Evolutionary conservation across 2,329 filamentous ascomycete species (phyloP).

Genomic region (Xylariaceae sp.): DNA sequence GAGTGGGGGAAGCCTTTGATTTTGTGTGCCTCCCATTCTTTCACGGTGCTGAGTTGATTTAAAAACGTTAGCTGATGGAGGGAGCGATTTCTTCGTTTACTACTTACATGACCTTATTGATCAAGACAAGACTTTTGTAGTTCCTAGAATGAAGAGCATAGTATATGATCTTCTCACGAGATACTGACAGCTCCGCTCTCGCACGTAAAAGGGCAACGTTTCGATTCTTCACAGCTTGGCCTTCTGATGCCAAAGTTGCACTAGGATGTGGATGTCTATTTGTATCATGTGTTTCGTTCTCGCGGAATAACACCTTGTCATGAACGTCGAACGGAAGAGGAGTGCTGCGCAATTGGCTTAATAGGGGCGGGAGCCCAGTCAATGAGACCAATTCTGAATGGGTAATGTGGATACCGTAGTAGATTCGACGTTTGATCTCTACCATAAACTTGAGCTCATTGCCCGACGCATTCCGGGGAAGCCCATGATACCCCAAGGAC

Average conservation of each 20-base stretch:
- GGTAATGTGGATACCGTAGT: constrained; percentile 31
- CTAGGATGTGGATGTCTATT: neutral
- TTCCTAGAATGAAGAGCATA: constrained; percentile 43
- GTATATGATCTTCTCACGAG: constrained; percentile 56
- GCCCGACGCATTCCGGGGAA: constrained; percentile 24
- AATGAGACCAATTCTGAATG: constrained; percentile 39
- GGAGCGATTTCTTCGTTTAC: neutral
- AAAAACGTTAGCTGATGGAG: neutral
- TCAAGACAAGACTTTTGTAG: constrained; percentile 31
- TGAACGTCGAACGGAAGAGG: constrained; percentile 37
- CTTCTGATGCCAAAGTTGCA: neutral
- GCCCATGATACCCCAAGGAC: constrained; percentile 47
- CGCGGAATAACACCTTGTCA: constrained; percentile 34
- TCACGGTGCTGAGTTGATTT: constrained; percentile 31
- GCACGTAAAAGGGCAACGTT: constrained; percentile 31
- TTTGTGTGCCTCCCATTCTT: constrained; percentile 32
- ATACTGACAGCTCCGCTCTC: constrained; percentile 38
- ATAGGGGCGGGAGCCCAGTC: constrained; percentile 38
- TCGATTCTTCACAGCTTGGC: constrained; percentile 28
- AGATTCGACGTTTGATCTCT: constrained; percentile 31
- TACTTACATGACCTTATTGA: constrained; percentile 33
- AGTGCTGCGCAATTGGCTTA: constrained; percentile 36
- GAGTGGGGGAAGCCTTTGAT: constrained; percentile 35
- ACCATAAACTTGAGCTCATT: constrained; percentile 22
- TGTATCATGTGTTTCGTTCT: constrained; percentile 33